Base-by-base conservation (phyloP, 306 rosid genomes). In the Cucurbita ficifolia region DNA sequence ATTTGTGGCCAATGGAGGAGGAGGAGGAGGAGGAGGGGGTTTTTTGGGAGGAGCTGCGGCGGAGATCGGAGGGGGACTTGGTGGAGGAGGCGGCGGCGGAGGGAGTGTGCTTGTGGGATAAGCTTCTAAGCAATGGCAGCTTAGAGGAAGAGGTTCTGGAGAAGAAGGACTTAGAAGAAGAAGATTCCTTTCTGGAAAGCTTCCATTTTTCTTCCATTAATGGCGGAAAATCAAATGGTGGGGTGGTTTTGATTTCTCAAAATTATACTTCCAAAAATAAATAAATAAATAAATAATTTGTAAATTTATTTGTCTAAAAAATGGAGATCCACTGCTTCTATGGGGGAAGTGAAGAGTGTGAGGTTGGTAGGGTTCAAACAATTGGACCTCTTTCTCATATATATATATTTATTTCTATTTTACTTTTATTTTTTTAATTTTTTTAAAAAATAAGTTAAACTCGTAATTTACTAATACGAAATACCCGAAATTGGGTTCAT, bases 181-280 rank as follows among this genome's bases (percentile, higher is more conserved):
- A n/a, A 0, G 35, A 12, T 76, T 92, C 92, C 75, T 88, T 92
- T 88, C 90, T 92, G 40, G 96, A 79, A 46, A 80, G 19, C 86
- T 92, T 92, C 96, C 92, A 88, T 83, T 85, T 92, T 73, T 87
- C 96, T 61, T 84, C 98, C 98, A 54, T 77, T 36, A 13, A 61
- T 22, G 48, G 5, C 6, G 49, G 24, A 21, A 19, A 55, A 55
- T 8, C 21, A 8, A 55, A 9, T 57, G 33, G 21, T 61, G 14
- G 49, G 8, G 19, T 8, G 17, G 8, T 57, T 56, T 24, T 58
- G 9, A 1, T 29, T 29, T 29, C 33, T 29, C 33, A 29, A 29
- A 29, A 29, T 29, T 29, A 29, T 29, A 29, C 33, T 1, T 29
- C 33, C 33, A 29, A 29, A 29, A 29, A 29, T 29, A 29, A 29